Conservation (phyloP, 2,329 filamentous ascomycete genomes). For the Diplocarpon mali region DNA sequence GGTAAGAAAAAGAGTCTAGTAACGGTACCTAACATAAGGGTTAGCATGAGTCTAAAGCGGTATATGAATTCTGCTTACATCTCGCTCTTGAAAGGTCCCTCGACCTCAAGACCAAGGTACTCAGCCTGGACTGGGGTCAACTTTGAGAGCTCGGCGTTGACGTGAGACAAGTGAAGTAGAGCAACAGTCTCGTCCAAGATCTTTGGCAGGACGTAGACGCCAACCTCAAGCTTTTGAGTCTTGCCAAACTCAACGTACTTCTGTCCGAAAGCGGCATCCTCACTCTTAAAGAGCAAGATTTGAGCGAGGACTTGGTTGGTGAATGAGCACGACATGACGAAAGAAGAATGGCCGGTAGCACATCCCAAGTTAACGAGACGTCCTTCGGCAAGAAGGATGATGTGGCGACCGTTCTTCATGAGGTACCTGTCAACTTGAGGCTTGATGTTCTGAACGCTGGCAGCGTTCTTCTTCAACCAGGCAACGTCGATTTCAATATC, state of each 20-base stretch:
- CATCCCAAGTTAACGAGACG: conserved; percentile 99
- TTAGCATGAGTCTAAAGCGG: conserved; percentile 9
- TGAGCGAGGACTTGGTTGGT: conserved; percentile 99
- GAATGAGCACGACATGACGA: conserved; percentile 99
- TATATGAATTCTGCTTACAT: conserved; percentile 46
- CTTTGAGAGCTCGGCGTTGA: conserved; percentile 86
- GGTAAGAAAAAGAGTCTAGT: conserved; percentile 22
- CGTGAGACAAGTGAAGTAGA: conserved; percentile 81
- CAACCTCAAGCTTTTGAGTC: conserved; percentile 77
- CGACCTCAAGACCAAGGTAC: conserved; percentile 75
- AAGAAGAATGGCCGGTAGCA: conserved; percentile 97
- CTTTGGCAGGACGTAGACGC: conserved; percentile 97
- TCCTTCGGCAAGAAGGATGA: conserved; percentile 97
- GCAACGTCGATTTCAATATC: conserved; percentile 99
- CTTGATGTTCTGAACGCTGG: conserved; percentile 96
- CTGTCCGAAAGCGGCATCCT: conserved; percentile 74
- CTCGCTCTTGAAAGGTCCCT: conserved; percentile 95
- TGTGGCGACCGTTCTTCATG: conserved; percentile 87
- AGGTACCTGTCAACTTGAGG: conserved; percentile 97
- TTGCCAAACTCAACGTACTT: conserved; percentile 97
- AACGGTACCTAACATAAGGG: conserved; percentile 23
- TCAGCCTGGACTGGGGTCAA: conserved; percentile 82
- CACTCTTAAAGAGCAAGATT: conserved; percentile 94
- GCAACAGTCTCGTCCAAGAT: conserved; percentile 98
- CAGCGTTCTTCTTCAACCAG: conserved; percentile 96